Percentiles rank a stretch among this genome's conserved stretches.
Conservation (phyloP, 345 rosid species). For the Brassica nigra region DNA sequence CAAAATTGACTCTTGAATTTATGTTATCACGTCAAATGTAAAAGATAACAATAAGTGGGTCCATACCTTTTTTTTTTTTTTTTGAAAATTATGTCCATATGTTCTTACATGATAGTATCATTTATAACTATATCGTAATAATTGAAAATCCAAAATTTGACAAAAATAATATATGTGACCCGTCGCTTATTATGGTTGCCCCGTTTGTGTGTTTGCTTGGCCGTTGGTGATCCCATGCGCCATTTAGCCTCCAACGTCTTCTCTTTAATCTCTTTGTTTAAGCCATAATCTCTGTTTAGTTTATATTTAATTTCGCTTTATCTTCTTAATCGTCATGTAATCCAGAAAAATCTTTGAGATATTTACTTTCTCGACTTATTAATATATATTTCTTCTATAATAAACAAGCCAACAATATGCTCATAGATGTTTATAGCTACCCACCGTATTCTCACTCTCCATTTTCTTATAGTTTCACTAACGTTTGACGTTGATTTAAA, state of each 20-base stretch:
- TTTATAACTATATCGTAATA: not conserved
- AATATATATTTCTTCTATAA: slow-evolving; percentile 9
- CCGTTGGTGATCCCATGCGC: slow-evolving; percentile 68
- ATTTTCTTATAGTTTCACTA: slow-evolving; percentile 14
- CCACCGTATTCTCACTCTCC: slow-evolving; percentile 17
- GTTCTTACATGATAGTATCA: slow-evolving; percentile 14
- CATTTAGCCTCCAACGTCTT: slow-evolving; percentile 49
- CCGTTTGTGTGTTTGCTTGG: slow-evolving; percentile 46
- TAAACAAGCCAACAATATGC: slow-evolving; percentile 27
- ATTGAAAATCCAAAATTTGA: slow-evolving; percentile 16
- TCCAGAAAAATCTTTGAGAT: slow-evolving; percentile 43
- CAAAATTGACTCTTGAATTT: slow-evolving; percentile 27
- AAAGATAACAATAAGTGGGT: not conserved
- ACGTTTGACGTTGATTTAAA: slow-evolving; percentile 41
- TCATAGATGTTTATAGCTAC: slow-evolving; percentile 26
- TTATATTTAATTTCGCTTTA: slow-evolving; percentile 30
- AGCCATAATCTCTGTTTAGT: slow-evolving; percentile 24
- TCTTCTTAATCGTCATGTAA: slow-evolving; percentile 31
- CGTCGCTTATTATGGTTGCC: slow-evolving; percentile 46
- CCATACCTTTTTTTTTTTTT: no score
- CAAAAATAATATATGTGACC: slow-evolving; percentile 29
- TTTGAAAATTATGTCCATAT: not conserved
- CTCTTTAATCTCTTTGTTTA: slow-evolving; percentile 26
- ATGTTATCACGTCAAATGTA: not conserved
- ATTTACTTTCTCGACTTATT: slow-evolving; percentile 18